Evolutionary conservation across 441 rosid species (phyloP), one percentile per base, ranked within the genome.

Genomic region (Breynia disticha): DNA sequence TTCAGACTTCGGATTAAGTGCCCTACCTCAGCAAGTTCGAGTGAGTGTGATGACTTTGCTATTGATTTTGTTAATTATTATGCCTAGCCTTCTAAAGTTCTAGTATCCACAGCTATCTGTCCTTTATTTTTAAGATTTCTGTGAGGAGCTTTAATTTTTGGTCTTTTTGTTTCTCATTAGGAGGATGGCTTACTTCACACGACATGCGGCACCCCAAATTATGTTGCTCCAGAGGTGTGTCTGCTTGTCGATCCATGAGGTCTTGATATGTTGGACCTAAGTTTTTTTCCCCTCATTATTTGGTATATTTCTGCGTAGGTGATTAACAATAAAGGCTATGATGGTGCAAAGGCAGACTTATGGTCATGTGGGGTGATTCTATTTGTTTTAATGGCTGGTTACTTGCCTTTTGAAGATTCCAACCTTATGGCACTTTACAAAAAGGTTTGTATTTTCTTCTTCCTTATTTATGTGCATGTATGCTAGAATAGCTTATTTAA

Each of bases 351-450:
- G 80, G 99, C 99, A 46, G 99, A 93, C 72, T 72, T 89, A 49
- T 93, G 99, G 99, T 93, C 99, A 13, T 93, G 99, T 32, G 99
- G 99, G 60, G 99, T 93, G 60, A 93, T 93, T 67, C 96, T 93
- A 43, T 93, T 71, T 67, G 97, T 93, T 62, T 67, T 93, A 62
- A 93, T 89, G 99, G 99, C 97, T 71, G 99, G 99, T 38, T 93
- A 70, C 76, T 73, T 87, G 73, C 99, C 99, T 52, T 93, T 93
- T 55, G 99, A 87, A 69, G 96, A 93, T 57, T 71, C 97, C 60
- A 93, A 89, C 59, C 83, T 93, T 39, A 76, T 77, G 73, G 79
- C 84, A 1, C 62, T 93, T 21, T 93, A 93, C 55, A 93, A 93
- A 73, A 93, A 93, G 97, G 99, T 83, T 46, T 49, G 17, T 20